A percentile compares a stretch with the other conserved stretches of the same genome.
phyloP scores from a whole-genome alignment of 371 early-diverging fungal species.

The Synchytrium microbalum region DNA sequence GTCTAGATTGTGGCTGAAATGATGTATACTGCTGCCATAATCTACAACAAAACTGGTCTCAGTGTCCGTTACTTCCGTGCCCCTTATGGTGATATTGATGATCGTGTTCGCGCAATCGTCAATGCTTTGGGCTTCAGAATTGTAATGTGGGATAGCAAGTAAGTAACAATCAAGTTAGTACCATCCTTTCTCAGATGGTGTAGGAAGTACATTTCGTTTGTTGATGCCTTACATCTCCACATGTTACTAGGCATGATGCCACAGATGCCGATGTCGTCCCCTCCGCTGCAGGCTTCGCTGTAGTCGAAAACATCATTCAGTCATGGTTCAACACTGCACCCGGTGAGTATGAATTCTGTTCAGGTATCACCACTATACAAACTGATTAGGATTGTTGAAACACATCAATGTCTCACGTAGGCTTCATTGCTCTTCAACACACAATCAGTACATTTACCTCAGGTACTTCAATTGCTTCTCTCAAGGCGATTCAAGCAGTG shows the following conservation, averaged over 20 bases:
- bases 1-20: too few relatives aligned
- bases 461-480: background rate
- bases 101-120: conserved; percentile 32
- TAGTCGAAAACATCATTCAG: background rate
- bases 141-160: conserved; percentile 9
- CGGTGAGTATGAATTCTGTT: too few relatives aligned
- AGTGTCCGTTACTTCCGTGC: conserved; percentile 39
- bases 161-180: too few relatives aligned
- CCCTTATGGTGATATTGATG: conserved; percentile 46
- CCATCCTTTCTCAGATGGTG: too few relatives aligned
- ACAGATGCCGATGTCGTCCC: conserved; percentile 6
- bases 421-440: too few relatives aligned
- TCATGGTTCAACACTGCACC: conserved; percentile 10
- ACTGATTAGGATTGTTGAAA: too few relatives aligned
- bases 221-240: too few relatives aligned
- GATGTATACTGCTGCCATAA: too few relatives aligned
- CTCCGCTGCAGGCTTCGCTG: background rate
- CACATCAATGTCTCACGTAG: too few relatives aligned
- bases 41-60: conserved; percentile 24
- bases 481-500: background rate
- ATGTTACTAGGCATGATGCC: too few relatives aligned
- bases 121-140: conserved; percentile 24
- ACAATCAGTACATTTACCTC: background rate
- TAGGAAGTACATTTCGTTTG: too few relatives aligned
- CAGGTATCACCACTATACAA: too few relatives aligned